Evolutionary conservation across 2,329 filamentous ascomycete species (phyloP).

Genomic region (Arthrocladium fulminans): DNA sequence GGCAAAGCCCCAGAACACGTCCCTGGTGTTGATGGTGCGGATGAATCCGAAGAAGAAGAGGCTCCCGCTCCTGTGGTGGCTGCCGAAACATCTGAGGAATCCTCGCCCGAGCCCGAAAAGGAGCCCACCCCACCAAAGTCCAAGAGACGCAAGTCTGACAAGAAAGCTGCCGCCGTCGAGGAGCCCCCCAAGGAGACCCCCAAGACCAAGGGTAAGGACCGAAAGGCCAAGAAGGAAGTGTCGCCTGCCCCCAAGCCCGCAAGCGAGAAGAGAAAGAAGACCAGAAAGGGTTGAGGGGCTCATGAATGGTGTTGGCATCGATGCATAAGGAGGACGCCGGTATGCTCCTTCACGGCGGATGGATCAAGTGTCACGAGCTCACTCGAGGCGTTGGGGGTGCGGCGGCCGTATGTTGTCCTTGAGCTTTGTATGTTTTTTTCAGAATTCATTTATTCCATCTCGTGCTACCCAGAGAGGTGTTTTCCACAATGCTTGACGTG

Average conservation of each 20-base stretch:
- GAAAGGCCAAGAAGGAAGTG: conserved; percentile 40
- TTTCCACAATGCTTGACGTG: too few species aligned
- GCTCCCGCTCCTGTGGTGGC: conserved; percentile 26
- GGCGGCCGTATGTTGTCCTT: too few species aligned
- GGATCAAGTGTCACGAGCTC: too few species aligned
- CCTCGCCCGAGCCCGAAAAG: conserved; percentile 31
- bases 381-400: too few species aligned
- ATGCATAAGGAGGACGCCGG: not conserved
- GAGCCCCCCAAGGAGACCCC: conserved; percentile 31
- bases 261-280: conserved; percentile 20
- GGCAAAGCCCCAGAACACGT: too few species aligned
- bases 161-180: conserved; percentile 24
- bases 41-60: conserved; percentile 15
- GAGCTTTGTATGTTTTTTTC: too few species aligned
- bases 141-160: conserved; percentile 37
- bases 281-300: conserved; percentile 14
- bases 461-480: too few species aligned
- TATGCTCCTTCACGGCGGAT: not conserved
- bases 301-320: not conserved
- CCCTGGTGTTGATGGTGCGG: conserved; percentile 23
- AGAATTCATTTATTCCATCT: too few species aligned
- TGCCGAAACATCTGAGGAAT: conserved; percentile 27
- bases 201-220: conserved; percentile 26
- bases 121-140: conserved; percentile 34
- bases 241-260: conserved; percentile 15